A percentile compares a stretch with the other conserved stretches of the same genome.
phyloP scores from a whole-genome alignment of 192 early-diverging fungal genomes.

The Diversispora epigaea region DNA sequence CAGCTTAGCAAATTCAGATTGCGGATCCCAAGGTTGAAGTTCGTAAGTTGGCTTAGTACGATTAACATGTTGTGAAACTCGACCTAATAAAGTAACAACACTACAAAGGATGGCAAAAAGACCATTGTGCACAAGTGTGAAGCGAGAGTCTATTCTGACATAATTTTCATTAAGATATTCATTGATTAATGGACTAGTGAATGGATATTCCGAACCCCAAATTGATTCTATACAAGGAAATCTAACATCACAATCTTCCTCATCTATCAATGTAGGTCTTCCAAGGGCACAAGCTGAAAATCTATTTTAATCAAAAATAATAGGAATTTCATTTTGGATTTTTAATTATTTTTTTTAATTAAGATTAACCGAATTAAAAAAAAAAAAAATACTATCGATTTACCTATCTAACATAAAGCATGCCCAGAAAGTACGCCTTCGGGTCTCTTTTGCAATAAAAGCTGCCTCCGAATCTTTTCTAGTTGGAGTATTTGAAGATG shows the following conservation, averaged over 20 bases:
- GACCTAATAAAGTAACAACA: slow-evolving; percentile 44
- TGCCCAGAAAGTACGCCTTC: slow-evolving; percentile 54
- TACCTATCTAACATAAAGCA: slow-evolving; percentile 54
- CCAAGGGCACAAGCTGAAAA: slow-evolving; percentile 46
- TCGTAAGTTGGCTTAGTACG: slow-evolving; percentile 37
- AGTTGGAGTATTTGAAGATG: background rate
- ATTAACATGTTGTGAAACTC: slow-evolving; percentile 49
- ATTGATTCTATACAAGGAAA: slow-evolving; percentile 50
- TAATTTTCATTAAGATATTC: background rate
- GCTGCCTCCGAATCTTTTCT: slow-evolving; percentile 29
- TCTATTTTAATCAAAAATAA: slow-evolving; percentile 24
- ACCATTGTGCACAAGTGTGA: slow-evolving; percentile 18
- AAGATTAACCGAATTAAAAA: background rate
- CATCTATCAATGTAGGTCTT: slow-evolving; percentile 49
- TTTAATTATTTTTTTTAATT: background rate
- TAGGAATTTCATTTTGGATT: background rate
- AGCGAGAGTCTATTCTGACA: background rate
- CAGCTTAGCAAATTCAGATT: slow-evolving; percentile 48
- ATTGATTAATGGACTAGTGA: slow-evolving; percentile 30
- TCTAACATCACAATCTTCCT: slow-evolving; percentile 48
- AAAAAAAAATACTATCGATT: slow-evolving; percentile 27
- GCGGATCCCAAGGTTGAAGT: slow-evolving; percentile 43
- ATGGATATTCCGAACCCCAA: slow-evolving; percentile 44
- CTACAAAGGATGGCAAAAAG: slow-evolving; percentile 45
- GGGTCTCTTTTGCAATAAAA: slow-evolving; percentile 50